Base-by-base conservation (phyloP, 116 monocot genomes). In the Zostera marina region DNA sequence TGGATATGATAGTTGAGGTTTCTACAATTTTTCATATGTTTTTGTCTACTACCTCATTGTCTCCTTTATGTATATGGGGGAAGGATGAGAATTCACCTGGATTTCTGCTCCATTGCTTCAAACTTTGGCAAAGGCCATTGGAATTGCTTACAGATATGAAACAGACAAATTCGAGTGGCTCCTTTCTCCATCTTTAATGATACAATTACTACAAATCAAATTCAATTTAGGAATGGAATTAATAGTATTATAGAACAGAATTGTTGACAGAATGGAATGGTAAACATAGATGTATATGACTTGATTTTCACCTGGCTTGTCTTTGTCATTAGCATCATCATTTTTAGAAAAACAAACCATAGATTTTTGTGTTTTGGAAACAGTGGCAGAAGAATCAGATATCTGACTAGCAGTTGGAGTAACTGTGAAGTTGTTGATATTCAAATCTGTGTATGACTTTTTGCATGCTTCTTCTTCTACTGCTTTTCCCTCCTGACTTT, bases 61-160 rank as follows among this genome's bases (percentile, higher is more conserved):
- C n/a, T n/a, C n/a, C n/a, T n/a, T n/a, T n/a, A n/a, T n/a, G n/a
- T n/a, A n/a, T n/a, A n/a, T n/a, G n/a, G n/a, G n/a, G n/a, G 9
- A 53, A 3, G 19, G 22, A 11, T 22, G 11, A 23, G 9, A 1
- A 71, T 67, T 58, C 24, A 90, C 90, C 81, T 75, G 47, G 63
- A 62, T 19, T 61, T 70, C 9, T 46, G 43, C 47, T 70, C 70
- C 13, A 21, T 57, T 42, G 80, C 46, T 41, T 77, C 77, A 63
- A 79, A 77, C 45, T 22, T 68, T 45, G 92, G 87, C 76, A 78
- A 61, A 23, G 87, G 74, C 92, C 92, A 92, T 39, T 75, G 78
- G 17, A 53, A 64, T 21, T 42, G 81, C 66, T 77, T 84, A 61
- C 93, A 93, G 5, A 87, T 74, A 9, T 79, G 72, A 72, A 68